Evolutionary conservation across 257 asterid genomes (phyloP).

Genomic region (Solanum chilense): DNA sequence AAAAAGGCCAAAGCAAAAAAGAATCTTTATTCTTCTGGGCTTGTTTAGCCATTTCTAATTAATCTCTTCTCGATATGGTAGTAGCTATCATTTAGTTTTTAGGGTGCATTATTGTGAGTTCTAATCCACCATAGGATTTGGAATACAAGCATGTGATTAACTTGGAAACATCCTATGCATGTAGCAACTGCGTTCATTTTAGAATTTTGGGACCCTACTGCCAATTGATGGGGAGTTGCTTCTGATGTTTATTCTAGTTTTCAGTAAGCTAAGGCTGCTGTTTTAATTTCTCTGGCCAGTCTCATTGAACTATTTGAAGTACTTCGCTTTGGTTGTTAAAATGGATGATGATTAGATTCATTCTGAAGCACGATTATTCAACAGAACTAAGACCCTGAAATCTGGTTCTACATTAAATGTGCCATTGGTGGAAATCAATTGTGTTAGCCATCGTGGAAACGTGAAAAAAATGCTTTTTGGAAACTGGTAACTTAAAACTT

Average conservation of each 20-base stretch:
- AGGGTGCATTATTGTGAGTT: background rate
- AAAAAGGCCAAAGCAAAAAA: background rate
- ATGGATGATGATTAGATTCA: background rate
- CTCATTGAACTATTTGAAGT: background rate
- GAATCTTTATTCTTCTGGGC: background rate
- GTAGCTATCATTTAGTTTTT: background rate
- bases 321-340: background rate
- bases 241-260: background rate
- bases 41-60: background rate
- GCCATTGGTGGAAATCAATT: background rate
- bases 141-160: background rate
- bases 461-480: background rate
- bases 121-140: background rate
- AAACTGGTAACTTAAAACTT: background rate
- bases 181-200: background rate
- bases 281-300: background rate
- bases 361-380: background rate
- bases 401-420: background rate
- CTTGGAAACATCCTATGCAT: background rate
- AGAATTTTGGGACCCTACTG: background rate
- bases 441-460: background rate
- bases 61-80: background rate
- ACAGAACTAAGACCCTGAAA: background rate
- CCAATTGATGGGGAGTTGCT: background rate
- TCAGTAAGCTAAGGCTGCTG: background rate